Base-by-base conservation (phyloP, 441 rosid genomes). In the Kokia cookei region DNA sequence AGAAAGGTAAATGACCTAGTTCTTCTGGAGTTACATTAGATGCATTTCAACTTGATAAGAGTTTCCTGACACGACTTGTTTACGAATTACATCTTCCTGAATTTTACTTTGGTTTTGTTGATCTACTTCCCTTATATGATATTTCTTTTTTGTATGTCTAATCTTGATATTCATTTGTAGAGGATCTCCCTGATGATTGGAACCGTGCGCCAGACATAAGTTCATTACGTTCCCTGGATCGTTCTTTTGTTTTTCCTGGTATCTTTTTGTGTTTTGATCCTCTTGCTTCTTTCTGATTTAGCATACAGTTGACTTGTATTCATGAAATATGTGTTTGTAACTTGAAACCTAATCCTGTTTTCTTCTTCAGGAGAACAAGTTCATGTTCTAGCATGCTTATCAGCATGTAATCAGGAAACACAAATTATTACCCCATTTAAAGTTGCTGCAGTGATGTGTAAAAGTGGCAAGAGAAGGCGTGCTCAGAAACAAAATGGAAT, bases 361-460 rank as follows among this genome's bases (percentile, higher is more conserved):
- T 75, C 71, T 68, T 71, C 79, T 84, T 54, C 81, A 93, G 99
- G 99, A 72, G 99, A 96, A 78, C 93, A 93, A 81, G 81, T 92
- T 79, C 97, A 90, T 71, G 81, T 96, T 64, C 75, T 93, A 73
- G 99, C 97, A 71, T 93, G 98, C 84, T 86, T 96, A 85, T 89
- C 96, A 60, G 91, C 92, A 1, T 82, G 73, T 78, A 89, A 91
- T 85, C 91, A 85, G 82, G 97, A 93, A 69, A 76, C 85, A 58
- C 97, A 91, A 88, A 85, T 91, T 77, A 92, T 96, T 68, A 92
- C 99, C 62, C 99, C 98, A 47, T 92, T 93, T 84, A 93, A 91
- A 80, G 96, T 93, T 78, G 99, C 99, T 84, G 98, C 95, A n/a
- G 89, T 91, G n/a, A 90, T 96, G 96, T 82, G 87, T 79, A 91